Percentiles rank a stretch among this genome's conserved stretches.
phyloP scores from a whole-genome alignment of 306 rosid genomes.

The Fragaria nilgerrensis region DNA sequence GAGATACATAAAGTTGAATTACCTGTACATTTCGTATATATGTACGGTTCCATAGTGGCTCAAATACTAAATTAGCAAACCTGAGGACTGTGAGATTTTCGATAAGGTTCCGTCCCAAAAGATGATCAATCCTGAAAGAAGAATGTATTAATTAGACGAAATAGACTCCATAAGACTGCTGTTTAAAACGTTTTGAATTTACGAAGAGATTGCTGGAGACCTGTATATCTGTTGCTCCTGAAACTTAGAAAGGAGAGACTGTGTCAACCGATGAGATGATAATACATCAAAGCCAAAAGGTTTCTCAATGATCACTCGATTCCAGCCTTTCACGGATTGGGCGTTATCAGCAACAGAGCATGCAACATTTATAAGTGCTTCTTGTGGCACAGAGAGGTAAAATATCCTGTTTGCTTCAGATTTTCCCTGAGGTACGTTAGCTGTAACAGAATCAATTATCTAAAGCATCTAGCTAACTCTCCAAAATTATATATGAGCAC shows the following conservation, averaged over 20 bases:
- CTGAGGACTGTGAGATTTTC: slow-evolving; percentile 93
- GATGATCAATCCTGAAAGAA: slow-evolving; percentile 90
- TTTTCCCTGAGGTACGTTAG: slow-evolving; percentile 60
- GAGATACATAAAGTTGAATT: not conserved
- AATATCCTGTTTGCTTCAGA: slow-evolving; percentile 81
- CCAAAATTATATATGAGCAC: slow-evolving; percentile 16
- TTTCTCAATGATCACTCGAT: slow-evolving; percentile 85
- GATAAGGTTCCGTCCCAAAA: slow-evolving; percentile 85
- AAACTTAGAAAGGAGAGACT: slow-evolving; percentile 77
- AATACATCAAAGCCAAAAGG: slow-evolving; percentile 80
- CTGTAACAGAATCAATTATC: slow-evolving; percentile 44
- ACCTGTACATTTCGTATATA: slow-evolving; percentile 84
- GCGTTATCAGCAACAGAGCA: slow-evolving; percentile 64
- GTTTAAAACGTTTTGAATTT: slow-evolving; percentile 7
- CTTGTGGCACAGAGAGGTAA: slow-evolving; percentile 94
- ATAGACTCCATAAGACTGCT: not conserved
- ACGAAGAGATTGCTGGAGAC: slow-evolving; percentile 32
- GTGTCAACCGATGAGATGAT: slow-evolving; percentile 71
- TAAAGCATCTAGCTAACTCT: slow-evolving; percentile 29
- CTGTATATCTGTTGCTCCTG: slow-evolving; percentile 87
- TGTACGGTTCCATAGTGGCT: slow-evolving; percentile 85
- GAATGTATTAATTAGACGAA: not conserved
- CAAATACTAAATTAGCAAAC: slow-evolving; percentile 88
- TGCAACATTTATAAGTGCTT: slow-evolving; percentile 80
- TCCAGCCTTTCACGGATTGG: slow-evolving; percentile 88